Percentiles rank a stretch among this genome's conserved stretches.
Conservation (phyloP, 768 basidiomycete species). For the Serendipita sp. region DNA sequence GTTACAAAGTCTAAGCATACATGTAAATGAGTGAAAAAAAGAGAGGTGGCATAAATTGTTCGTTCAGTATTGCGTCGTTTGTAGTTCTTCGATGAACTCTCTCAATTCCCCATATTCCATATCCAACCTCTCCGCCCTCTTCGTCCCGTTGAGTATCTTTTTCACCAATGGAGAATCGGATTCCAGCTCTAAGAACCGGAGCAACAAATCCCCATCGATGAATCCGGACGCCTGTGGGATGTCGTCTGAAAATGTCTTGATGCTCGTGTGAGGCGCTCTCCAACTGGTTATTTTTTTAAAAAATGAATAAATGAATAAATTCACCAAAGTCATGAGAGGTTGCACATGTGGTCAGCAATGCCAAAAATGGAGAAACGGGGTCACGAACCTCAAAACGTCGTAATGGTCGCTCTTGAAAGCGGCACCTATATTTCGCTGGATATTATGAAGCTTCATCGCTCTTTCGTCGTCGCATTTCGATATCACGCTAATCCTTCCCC, state of each 20-base stretch:
- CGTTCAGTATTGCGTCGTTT: conserved; percentile 18
- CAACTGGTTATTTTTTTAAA: conserved; percentile 28
- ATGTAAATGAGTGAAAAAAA: too few species aligned
- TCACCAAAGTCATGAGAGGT: too few species aligned
- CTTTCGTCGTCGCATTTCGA: conserved; percentile 38
- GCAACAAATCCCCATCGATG: conserved; percentile 77
- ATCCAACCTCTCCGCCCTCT: conserved; percentile 40
- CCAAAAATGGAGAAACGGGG: not conserved
- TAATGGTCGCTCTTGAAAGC: conserved; percentile 33
- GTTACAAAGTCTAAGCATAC: too few species aligned
- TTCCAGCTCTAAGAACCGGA: conserved; percentile 37
- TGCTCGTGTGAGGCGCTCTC: conserved; percentile 45
- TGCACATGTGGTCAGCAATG: too few species aligned
- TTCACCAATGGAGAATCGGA: conserved; percentile 28
- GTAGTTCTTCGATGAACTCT: conserved; percentile 27
- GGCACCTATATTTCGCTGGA: conserved; percentile 60
- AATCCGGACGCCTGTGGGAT: conserved; percentile 51
- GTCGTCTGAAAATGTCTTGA: conserved; percentile 38
- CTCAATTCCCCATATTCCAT: conserved; percentile 28
- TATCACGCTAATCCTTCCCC: conserved; percentile 64
- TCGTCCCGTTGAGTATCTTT: conserved; percentile 40
- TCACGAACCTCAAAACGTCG: conserved; percentile 43
- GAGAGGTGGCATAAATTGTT: too few species aligned
- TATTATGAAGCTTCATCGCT: conserved; percentile 41
- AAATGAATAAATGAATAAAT: conserved; percentile 1